Base-by-base conservation (phyloP, 768 basidiomycete species). In the Macrolepiota dolichaula region DNA sequence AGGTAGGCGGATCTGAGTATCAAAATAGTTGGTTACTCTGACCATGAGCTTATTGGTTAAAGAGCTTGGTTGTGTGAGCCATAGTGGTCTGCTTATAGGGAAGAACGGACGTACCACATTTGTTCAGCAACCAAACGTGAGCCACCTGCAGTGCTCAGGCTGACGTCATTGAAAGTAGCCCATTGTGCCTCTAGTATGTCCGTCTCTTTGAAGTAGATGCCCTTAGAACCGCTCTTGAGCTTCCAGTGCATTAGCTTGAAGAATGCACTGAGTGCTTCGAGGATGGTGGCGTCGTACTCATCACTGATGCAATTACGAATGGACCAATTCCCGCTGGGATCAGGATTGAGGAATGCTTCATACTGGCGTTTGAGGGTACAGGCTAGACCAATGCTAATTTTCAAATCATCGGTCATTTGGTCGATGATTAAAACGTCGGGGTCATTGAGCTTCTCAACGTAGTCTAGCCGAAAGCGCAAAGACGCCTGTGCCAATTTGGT, bases 111-210 rank as follows among this genome's bases (percentile, higher is more conserved):
- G 53, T 69, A 96, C 96, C 94, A 96, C 66, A 98, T 85, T 68
- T 97, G 93, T 74, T 98, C 96, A 11, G 96, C 96, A 10, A 99
- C 95, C 3, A 96, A 77, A 55, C 90, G 76, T 19, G 96, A 94
- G 24, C 96, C 97, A 4, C 92, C 92, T 19, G 85, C 79, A 9
- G 94, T 89, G 38, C 88, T 91, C 71, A 95, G 79, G 61, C 94
- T 94, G 55, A 96, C 94, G 71, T 92, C 92, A 65, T 91, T 92
- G 74, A 98, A 88, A 22, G 96, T 96, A 19, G 91, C 89, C 92
- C 95, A 96, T 68, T 98, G 95, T 5, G 90, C 88, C 70, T 99
- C 96, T 38, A 99, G 81, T n/a, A 98, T 87, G 71, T 98, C 96
- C 0, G 96, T 97, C 78, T 99, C 97, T 70, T 96, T 94, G 80